Base-by-base conservation (phyloP, 306 rosid species). In the Quercus alba region DNA sequence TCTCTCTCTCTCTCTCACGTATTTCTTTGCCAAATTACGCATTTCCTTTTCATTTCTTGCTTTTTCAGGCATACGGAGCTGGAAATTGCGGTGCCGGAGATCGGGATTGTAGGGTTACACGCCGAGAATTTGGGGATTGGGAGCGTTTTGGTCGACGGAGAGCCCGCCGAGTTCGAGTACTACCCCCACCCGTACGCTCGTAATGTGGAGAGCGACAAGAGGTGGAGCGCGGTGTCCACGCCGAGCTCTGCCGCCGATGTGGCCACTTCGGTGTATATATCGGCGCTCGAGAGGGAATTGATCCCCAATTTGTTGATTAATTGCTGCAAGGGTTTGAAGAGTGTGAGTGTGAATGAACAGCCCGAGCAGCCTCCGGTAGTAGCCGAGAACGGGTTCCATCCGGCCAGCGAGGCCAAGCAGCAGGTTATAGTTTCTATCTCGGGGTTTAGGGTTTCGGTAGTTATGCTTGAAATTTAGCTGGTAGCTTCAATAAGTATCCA, bases 71-170 rank as follows among this genome's bases (percentile, higher is more conserved):
- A 89, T 67, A 88, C 98, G 51, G 99, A 91, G 89, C 80, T 93
- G 90, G 93, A 93, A 83, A 89, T 95, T 75, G 85, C 85, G 33
- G 99, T 95, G 15, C 98, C 98, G 46, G 98, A 95, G 61, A 95
- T 91, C 70, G 99, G 99, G 59, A 87, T 95, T 81, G 94, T 93
- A 19, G 98, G 98, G 33, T 63, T 95, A 74, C 97, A 95, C 82
- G 99, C 98, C 4, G 99, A 95, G 88, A 93, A 95, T 85, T 78
- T 95, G 80, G 94, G 89, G 81, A 93, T 95, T 83, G 91, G 82
- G 75, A 89, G 89, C 76, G 97, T 95, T 26, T 85, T 77, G 59
- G 99, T 95, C 52, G 99, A 95, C 20, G 99, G 99, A 0, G 99
- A 95, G 87, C 89, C 94, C 1, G 82, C 97, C 4, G 97, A 86